phyloP scores from a whole-genome alignment of 176 grass and related monocot genomes.

The Microstegium vimineum region DNA sequence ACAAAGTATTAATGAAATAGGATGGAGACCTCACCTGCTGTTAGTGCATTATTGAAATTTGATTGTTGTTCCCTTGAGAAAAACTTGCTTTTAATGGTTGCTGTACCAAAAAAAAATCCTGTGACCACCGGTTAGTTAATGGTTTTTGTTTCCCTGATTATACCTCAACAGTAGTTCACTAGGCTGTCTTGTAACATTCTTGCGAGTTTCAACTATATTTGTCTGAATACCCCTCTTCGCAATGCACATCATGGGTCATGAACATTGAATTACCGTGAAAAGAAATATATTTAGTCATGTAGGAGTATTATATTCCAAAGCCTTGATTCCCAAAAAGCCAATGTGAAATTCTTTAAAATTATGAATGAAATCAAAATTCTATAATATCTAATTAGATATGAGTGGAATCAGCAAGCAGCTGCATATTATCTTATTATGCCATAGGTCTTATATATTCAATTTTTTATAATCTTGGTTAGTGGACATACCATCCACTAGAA shows the following conservation, averaged over 20 bases:
- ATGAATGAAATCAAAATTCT: neutral
- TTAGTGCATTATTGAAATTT: neutral
- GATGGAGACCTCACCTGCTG: neutral
- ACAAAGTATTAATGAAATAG: neutral
- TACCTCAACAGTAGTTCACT: neutral
- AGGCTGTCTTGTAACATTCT: neutral
- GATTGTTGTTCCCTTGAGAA: neutral
- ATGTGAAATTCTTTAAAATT: neutral
- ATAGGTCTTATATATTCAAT: neutral
- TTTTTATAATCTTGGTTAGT: neutral
- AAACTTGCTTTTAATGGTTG: neutral
- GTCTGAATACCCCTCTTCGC: neutral
- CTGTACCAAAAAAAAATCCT: neutral
- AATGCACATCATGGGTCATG: neutral
- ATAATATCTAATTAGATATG: neutral
- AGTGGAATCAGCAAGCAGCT: neutral
- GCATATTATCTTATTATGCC: neutral
- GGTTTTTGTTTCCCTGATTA: neutral
- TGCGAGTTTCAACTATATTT: constrained; percentile 3
- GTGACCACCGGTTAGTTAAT: neutral
- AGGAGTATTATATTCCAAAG: neutral
- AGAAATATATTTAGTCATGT: neutral
- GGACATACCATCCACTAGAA: neutral
- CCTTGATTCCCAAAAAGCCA: neutral
- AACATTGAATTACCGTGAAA: neutral